Percentiles rank a stretch among this genome's conserved stretches.
Evolutionary conservation across 140 eudicot species (phyloP).

Genomic region (Cichorium intybus): DNA sequence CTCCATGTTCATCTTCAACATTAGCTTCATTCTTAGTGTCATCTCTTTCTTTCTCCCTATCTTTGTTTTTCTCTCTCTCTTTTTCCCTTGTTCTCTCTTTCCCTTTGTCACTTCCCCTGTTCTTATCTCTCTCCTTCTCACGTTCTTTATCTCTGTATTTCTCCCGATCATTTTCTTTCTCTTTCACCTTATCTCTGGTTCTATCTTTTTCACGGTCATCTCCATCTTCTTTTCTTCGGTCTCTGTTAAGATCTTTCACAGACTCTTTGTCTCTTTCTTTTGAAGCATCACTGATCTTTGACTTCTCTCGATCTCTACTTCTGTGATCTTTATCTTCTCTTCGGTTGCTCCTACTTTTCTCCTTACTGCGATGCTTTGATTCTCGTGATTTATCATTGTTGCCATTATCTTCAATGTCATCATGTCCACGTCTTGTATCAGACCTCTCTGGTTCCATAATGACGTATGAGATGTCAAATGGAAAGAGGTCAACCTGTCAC

Average conservation of each 20-base stretch:
- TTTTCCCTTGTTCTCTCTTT: slow-evolving; percentile 37
- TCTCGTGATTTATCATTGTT: slow-evolving; percentile 40
- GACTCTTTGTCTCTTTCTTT: slow-evolving; percentile 60
- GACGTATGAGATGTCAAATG: slow-evolving; percentile 6
- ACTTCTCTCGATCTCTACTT: slow-evolving; percentile 63
- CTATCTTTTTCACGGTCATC: slow-evolving; percentile 65
- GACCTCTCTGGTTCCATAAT: slow-evolving; percentile 34
- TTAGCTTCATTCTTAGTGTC: slow-evolving; percentile 35
- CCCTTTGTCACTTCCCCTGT: slow-evolving; percentile 29
- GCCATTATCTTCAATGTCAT: slow-evolving; percentile 49
- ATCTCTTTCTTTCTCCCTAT: slow-evolving; percentile 47
- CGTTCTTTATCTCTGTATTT: slow-evolving; percentile 46
- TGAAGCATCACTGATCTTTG: slow-evolving; percentile 38
- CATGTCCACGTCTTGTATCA: slow-evolving; percentile 44
- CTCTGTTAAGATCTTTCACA: slow-evolving; percentile 49
- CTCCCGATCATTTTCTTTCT: slow-evolving; percentile 52
- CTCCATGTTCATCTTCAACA: slow-evolving; percentile 35
- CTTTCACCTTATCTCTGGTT: slow-evolving; percentile 50
- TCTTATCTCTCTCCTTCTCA: slow-evolving; percentile 31
- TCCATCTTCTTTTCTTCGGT: slow-evolving; percentile 50
- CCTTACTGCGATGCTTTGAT: slow-evolving; percentile 65
- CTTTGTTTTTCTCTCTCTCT: slow-evolving; percentile 43
- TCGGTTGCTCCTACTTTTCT: slow-evolving; percentile 61
- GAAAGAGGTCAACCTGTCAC: slow-evolving; percentile 10
- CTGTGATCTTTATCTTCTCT: slow-evolving; percentile 68